Evolutionary conservation across 306 rosid species (phyloP), one percentile per base, ranked within the genome.

Genomic region (Calophaca sinica): DNA sequence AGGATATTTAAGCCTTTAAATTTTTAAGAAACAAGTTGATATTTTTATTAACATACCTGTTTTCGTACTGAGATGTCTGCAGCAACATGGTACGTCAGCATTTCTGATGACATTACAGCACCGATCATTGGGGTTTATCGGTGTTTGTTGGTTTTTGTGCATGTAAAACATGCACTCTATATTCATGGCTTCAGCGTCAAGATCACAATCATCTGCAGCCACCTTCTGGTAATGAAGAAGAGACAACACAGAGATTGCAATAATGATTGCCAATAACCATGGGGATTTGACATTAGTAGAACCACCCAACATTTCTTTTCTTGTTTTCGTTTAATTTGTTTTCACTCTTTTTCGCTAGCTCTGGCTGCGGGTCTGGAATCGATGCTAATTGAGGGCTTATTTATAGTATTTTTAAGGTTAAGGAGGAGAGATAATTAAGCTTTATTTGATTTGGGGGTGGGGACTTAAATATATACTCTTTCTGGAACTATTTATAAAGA

Each of bases 111-210:
- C 74, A 0, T 31, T 14, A 13, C 85, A 81, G 50, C 85, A 81
- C 3, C 74, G 64, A 0, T 46, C 5, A 44, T 70, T 70, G 4
- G 84, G 81, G 31, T 70, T 4, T 5, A 45, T 10, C 10, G 81
- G 3, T 11, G 12, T 0, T 62, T 57, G 38, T 2, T 5, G 2
- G 28, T 4, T 12, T 6, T 62, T 75, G 31, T 54, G 13, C 78
- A 81, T 61, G 69, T 62, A 81, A 70, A 20, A 8, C 69, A 81
- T 6, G 52, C 84, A 81, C 68, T 81, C 81, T 20, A 75, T 81
- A 11, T 69, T 63, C 5, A 81, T 5, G 20, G 57, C 78, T 15
- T 15, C 10, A 15, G 62, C 5, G 45, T 81, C 81, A 0, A 0
- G 1, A 0, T 75, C 50, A 44, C 84, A 81, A 36, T 70, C 42